Evolutionary conservation across 106 monocot genomes (phyloP).

Genomic region (Allium fistulosum): DNA sequence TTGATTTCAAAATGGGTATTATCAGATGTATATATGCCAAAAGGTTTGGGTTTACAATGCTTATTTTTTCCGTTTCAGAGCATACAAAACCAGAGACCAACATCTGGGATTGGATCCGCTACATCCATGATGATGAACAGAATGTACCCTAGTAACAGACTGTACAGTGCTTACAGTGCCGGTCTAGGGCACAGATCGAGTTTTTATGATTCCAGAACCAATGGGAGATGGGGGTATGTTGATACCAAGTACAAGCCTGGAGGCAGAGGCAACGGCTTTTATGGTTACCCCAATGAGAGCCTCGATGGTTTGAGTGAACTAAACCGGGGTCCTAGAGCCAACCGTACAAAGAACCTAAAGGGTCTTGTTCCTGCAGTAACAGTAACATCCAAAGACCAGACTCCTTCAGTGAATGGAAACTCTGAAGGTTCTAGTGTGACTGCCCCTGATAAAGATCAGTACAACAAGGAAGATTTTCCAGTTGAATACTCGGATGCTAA

Average conservation of each 20-base stretch:
- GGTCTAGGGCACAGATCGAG: conserved; percentile 38
- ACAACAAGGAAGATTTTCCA: conserved; percentile 60
- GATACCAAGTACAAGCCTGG: conserved; percentile 52
- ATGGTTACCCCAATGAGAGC: conserved; percentile 51
- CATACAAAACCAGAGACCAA: conserved; percentile 37
- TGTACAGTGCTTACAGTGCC: conserved; percentile 36
- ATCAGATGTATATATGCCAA: too few species aligned
- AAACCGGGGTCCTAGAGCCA: conserved; percentile 80
- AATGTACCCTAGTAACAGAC: conserved; percentile 38
- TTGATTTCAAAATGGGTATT: too few species aligned
- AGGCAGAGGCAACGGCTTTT: conserved; percentile 35
- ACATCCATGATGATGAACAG: conserved; percentile 39
- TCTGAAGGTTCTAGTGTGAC: conserved; percentile 22
- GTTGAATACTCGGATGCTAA: conserved; percentile 65
- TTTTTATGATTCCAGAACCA: conserved; percentile 45
- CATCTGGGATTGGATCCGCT: conserved; percentile 45
- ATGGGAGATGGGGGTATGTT: conserved; percentile 23
- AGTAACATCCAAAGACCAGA: conserved; percentile 45
- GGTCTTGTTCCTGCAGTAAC: conserved; percentile 27
- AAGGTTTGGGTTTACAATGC: too few species aligned
- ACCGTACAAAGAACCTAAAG: conserved; percentile 48
- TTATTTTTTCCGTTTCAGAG: conserved; percentile 29
- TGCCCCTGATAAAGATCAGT: conserved; percentile 50
- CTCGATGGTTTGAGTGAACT: conserved; percentile 70
- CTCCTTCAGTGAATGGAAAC: conserved; percentile 25